Base-by-base conservation (phyloP, 2,329 filamentous ascomycete species). In the Dactylellina sp. region DNA sequence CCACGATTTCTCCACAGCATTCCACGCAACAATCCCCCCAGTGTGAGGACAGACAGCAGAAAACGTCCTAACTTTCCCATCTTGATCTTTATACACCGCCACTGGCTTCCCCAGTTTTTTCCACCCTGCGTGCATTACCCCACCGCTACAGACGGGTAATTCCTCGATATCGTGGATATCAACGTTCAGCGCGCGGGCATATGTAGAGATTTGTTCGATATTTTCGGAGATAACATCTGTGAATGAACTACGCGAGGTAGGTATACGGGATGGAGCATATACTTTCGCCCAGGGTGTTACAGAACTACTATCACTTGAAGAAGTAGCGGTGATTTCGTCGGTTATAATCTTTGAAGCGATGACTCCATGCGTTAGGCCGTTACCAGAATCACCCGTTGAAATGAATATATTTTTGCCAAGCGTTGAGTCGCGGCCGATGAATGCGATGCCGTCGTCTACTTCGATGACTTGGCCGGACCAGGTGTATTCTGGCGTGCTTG, bases 391-490 rank as follows among this genome's bases (percentile, higher is more conserved):
- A 0, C 86, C 86, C 0, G 85, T 88, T 5, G 86, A 80, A 42
- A 88, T 82, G 72, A 84, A 88, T 1, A 84, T 83, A 77, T 84
- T 83, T 39, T 84, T 82, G 11, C 79, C 81, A 9, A 18, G 22
- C 11, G 84, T 85, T 59, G 85, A 84, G 76, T 87, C 86, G 75
- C 82, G 83, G 25, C 86, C 86, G 53, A 87, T 86, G 71, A 84
- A 87, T 0, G 82, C 85, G 81, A 87, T 82, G 77, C 82, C 83
- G 76, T 88, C 86, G 9, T 84, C 81, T 0, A 85, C 85, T 72
- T 88, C 85, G 75, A 84, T 84, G 46, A 88, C 82, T 79, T 88
- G 86, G 0, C 86, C 86, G 35, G 84, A 86, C 86, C 86, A 88
- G 18, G 81, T 81, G 80, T 86, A 88, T 71, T 87, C 86, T 25